Percentiles rank a stretch among this genome's conserved stretches.
phyloP scores from a whole-genome alignment of 75 land plant species.

The Cunninghamia lanceolata region DNA sequence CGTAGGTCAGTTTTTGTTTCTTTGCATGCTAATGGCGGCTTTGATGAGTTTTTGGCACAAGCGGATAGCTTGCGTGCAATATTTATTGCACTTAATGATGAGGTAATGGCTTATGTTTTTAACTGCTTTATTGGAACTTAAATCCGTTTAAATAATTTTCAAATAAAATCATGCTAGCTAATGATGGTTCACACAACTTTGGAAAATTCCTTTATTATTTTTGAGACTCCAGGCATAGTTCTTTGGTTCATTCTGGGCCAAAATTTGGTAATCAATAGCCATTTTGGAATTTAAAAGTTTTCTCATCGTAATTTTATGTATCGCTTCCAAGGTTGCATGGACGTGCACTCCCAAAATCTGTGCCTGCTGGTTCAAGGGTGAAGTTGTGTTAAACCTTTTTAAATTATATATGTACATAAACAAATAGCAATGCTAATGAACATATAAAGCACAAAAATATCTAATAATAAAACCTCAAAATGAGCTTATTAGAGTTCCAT shows the following conservation, averaged over 20 bases:
- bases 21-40: slow-evolving; percentile 60
- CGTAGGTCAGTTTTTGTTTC: slow-evolving; percentile 77
- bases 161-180: background rate
- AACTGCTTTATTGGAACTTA: background rate
- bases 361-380: no score
- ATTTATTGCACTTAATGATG: slow-evolving; percentile 95
- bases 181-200: background rate
- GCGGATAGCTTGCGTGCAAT: slow-evolving; percentile 93
- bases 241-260: background rate
- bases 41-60: slow-evolving; percentile 94
- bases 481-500: no score
- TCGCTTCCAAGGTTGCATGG: background rate
- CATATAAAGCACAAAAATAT: no score
- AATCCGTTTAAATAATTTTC: background rate
- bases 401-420: no score
- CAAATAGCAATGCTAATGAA: no score
- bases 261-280: background rate
- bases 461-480: no score
- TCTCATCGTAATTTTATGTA: background rate
- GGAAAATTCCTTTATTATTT: background rate
- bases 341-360: background rate
- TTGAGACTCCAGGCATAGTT: background rate
- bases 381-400: no score
- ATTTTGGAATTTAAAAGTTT: background rate
- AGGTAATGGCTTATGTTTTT: slow-evolving; percentile 45